Percentiles rank a stretch among this genome's conserved stretches.
Conservation (phyloP, 73 alveolate species). For the Tetrahymena thermophila region DNA sequence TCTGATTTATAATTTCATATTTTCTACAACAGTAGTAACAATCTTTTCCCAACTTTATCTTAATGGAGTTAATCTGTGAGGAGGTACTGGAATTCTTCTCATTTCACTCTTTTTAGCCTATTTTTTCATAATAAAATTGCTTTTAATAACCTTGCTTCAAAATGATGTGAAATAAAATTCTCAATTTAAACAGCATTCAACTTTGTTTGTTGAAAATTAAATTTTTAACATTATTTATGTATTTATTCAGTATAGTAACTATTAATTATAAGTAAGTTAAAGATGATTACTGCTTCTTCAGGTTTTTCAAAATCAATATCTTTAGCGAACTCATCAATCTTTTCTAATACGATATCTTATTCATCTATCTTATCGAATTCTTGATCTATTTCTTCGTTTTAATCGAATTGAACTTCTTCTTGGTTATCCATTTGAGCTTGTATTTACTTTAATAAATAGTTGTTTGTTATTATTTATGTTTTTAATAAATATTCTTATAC, state of each 20-base stretch:
- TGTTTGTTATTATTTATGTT: background rate
- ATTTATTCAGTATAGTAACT: background rate
- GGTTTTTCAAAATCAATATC: slow-evolving; percentile 31
- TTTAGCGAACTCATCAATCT: slow-evolving; percentile 19
- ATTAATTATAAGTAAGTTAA: background rate
- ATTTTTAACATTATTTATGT: too few relatives aligned
- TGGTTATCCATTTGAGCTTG: slow-evolving; percentile 19
- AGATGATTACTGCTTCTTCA: background rate
- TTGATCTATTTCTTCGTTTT: slow-evolving; percentile 31
- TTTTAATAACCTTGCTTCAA: background rate
- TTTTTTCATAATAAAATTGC: background rate
- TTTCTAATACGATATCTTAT: slow-evolving; percentile 24
- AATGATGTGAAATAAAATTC: background rate
- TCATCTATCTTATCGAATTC: slow-evolving; percentile 25
- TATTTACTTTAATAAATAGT: background rate
- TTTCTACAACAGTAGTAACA: slow-evolving; percentile 96
- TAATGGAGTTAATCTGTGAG: slow-evolving; percentile 95
- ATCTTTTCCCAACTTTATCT: slow-evolving; percentile 96
- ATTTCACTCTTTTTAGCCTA: slow-evolving; percentile 56
- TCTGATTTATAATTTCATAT: slow-evolving; percentile 97
- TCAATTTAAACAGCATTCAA: background rate
- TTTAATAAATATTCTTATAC: background rate
- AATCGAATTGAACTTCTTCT: slow-evolving; percentile 27
- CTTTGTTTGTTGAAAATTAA: background rate
- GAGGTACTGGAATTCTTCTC: slow-evolving; percentile 92